phyloP scores from a whole-genome alignment of 1,284 basidiomycete genomes.

The Naganishia liquefaciens region DNA sequence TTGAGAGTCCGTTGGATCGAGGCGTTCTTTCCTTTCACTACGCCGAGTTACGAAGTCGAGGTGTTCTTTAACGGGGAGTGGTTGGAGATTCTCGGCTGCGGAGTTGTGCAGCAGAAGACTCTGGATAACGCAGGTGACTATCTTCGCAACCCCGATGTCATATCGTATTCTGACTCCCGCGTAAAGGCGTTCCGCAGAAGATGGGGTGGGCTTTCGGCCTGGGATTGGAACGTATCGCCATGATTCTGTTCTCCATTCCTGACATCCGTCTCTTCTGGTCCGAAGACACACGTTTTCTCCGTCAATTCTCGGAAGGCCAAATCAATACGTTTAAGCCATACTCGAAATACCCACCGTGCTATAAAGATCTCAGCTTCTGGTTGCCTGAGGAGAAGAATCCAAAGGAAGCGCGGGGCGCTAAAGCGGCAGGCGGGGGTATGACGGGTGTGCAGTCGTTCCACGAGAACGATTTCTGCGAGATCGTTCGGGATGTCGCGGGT shows the following conservation, averaged over 20 bases:
- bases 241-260: constrained; percentile 95
- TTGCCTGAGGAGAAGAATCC: constrained; percentile 56
- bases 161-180: background rate
- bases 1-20: constrained; percentile 94
- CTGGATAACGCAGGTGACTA: constrained; percentile 78
- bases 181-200: constrained; percentile 72
- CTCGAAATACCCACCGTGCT: constrained; percentile 83
- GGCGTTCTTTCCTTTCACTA: constrained; percentile 96
- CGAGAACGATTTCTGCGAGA: constrained; percentile 96
- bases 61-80: constrained; percentile 95
- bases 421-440: constrained; percentile 36
- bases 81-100: constrained; percentile 94
- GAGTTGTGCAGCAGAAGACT: constrained; percentile 86
- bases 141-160: background rate
- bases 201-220: constrained; percentile 98
- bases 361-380: constrained; percentile 94
- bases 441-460: constrained; percentile 60
- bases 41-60: constrained; percentile 96
- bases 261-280: constrained; percentile 99
- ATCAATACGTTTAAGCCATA: constrained; percentile 82
- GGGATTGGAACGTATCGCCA: constrained; percentile 94
- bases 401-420: constrained; percentile 25
- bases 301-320: constrained; percentile 76
- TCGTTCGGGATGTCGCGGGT: constrained; percentile 86
- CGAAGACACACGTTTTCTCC: constrained; percentile 77